Conservation (phyloP, 2,329 filamentous ascomycete species). For the Venturia pyrina region DNA sequence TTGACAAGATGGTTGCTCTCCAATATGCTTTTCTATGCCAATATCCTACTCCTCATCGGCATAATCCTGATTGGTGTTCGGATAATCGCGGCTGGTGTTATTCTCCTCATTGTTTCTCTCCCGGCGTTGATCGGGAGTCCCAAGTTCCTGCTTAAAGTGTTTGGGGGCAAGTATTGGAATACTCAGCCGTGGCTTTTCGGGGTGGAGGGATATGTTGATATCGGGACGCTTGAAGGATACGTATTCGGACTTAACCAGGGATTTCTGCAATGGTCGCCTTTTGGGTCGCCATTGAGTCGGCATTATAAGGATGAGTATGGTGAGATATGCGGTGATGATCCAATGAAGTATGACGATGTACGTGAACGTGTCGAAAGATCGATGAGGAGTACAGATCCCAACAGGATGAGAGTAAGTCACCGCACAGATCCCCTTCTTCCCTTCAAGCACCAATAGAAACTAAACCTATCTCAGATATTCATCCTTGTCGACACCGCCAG, state of each 20-base stretch:
- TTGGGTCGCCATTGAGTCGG: constrained; percentile 23
- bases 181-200: constrained; percentile 35
- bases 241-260: constrained; percentile 29
- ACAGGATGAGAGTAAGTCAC: constrained; percentile 19
- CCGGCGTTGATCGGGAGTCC: constrained; percentile 16
- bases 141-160: constrained; percentile 27
- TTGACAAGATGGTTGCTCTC: constrained; percentile 21
- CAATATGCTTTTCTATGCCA: constrained; percentile 6
- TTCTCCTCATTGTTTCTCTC: neutral
- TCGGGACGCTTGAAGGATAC: constrained; percentile 28
- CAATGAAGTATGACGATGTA: constrained; percentile 19
- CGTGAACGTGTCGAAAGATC: constrained; percentile 18
- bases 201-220: constrained; percentile 32
- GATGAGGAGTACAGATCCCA: constrained; percentile 17
- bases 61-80: constrained; percentile 12
- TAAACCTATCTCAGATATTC: constrained; percentile 18
- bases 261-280: constrained; percentile 28
- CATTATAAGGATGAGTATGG: constrained; percentile 23
- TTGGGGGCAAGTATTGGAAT: constrained; percentile 31
- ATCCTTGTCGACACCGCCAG: constrained; percentile 33
- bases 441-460: constrained; percentile 17
- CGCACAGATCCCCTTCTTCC: constrained; percentile 15
- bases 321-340: constrained; percentile 25
- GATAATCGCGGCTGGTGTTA: neutral
- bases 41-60: constrained; percentile 13